A percentile compares a stretch with the other conserved stretches of the same genome.
Conservation (phyloP, 805 yeast species). For the Kluyveromyces siamensis region DNA sequence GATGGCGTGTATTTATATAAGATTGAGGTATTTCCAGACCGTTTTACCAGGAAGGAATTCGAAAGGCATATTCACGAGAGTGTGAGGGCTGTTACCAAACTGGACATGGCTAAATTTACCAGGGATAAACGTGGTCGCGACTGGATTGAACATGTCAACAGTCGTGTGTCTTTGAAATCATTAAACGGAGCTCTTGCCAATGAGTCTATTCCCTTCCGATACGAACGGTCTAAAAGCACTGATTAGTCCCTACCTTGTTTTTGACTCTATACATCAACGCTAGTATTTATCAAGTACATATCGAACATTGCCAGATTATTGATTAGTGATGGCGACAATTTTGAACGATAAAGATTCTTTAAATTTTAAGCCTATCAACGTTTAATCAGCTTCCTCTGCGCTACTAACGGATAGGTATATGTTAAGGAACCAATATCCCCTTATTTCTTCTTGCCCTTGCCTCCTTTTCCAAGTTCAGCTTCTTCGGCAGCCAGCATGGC, state of each 20-base stretch:
- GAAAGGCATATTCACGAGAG: constrained; percentile 11
- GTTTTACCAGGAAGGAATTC: constrained; percentile 8
- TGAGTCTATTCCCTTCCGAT: constrained; percentile 8
- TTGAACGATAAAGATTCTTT: neutral
- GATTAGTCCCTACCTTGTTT: neutral
- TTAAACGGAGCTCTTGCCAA: constrained; percentile 9
- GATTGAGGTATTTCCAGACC: constrained; percentile 16
- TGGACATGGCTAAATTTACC: constrained; percentile 15
- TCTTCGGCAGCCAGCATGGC: constrained; percentile 27
- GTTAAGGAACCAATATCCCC: neutral
- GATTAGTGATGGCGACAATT: neutral
- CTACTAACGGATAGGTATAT: neutral
- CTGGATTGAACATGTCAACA: constrained; percentile 18
- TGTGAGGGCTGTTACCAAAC: constrained; percentile 12
- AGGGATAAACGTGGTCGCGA: constrained; percentile 4
- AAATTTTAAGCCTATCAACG: too few species aligned
- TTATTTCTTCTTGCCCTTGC: constrained; percentile 17
- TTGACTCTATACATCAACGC: neutral
- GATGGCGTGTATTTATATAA: constrained; percentile 25
- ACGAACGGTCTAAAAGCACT: constrained; percentile 1
- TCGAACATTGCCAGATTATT: neutral
- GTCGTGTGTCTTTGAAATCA: constrained; percentile 5
- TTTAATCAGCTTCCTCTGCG: neutral
- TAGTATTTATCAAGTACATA: neutral
- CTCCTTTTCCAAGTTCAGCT: constrained; percentile 15